Base-by-base conservation (phyloP, 129 eudicot species). In the Ambrosia artemisiifolia region DNA sequence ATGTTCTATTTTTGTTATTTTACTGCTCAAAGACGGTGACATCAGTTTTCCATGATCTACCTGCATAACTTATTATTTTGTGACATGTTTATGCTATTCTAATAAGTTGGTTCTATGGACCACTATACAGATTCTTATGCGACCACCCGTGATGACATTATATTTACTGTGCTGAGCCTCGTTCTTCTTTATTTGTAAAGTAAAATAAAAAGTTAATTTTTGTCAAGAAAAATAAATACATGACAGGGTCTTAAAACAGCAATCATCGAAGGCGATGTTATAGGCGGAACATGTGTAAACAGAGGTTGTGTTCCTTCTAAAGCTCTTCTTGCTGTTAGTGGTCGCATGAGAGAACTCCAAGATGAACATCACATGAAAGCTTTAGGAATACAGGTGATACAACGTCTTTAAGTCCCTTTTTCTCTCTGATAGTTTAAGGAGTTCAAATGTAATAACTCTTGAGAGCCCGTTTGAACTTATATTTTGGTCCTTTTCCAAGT, bases 301-400 rank as follows among this genome's bases (percentile, higher is more conserved):
- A 75, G 98, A 78, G 98, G 98, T 4, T 89, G 98, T 78, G 98
- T 92, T 67, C 98, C 98, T 77, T 92, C 98, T 34, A 92, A 92
- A 78, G 98, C 98, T 48, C 91, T 92, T 67, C 91, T 92, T 33
- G 98, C 98, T 63, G 98, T 88, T 48, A 87, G 98, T 78, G 95
- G 98, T 14, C 82, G 96, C 74, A 88, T 92, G 98, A 89, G 96
- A 18, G 98, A 87, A 63, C 98, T 88, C 66, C 96, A 92, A 75
- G 79, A 89, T 71, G 94, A 88, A 36, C 94, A 85, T 55, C 98
- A 92, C 70, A 32, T 92, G 82, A 92, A 92, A 82, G 78, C 95
- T 63, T 82, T 92, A 46, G 98, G 96, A 65, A 32, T 92, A 70
- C 96, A 89, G 95, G 98, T 91, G 63, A 73, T 49, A 72, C 34